Evolutionary conservation across 2,329 filamentous ascomycete species (phyloP), one percentile per base, ranked within the genome.

Genomic region (Stachybotrys chartarum): DNA sequence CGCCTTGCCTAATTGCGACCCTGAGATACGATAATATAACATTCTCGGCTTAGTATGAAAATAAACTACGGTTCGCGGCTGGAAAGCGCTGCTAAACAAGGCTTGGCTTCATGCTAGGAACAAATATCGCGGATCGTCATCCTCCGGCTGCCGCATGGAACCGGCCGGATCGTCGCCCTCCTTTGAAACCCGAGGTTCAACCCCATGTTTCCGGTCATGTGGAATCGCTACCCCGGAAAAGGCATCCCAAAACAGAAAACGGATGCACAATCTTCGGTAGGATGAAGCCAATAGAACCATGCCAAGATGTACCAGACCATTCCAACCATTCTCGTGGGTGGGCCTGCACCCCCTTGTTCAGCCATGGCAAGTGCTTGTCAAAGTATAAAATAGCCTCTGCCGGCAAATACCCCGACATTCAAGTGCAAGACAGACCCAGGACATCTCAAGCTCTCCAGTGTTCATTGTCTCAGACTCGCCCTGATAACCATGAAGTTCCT

Each of bases 81-180:
- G 49, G 30, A 51, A 11, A 7, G 49, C 32, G 16, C 30, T 17
- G 49, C 24, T 31, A 51, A 30, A 8, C 14, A 7, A 51, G 49
- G 17, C 49, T 51, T 51, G 49, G 49, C 49, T 12, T 7, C 30
- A 11, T 8, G 49, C 49, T 10, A 35, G 32, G 30, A 51, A 31
- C 49, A 32, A 8, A 42, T 17, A 24, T 17, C 24, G 50, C 50
- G 50, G 50, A 52, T 24, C n/a, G 6, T 44, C 11, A 52, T 16
- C 50, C 18, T 52, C 50, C 50, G 50, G 3, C 8, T 8, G 32
- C 50, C 50, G n/a, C 11, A 52, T 52, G 50, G 50, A 52, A 52
- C 32, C 50, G 5, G 50, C 50, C 50, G 50, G 50, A 52, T 52
- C 50, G 39, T 52, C 50, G 24, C 35, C 30, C 35, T 32, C 50